Percentiles rank a stretch among this genome's conserved stretches.
These are phyloP conservation scores for Pythium coloratum DNA, from an alignment of 352 stramenopile genomes.

Conservation along the genomic window DNA sequence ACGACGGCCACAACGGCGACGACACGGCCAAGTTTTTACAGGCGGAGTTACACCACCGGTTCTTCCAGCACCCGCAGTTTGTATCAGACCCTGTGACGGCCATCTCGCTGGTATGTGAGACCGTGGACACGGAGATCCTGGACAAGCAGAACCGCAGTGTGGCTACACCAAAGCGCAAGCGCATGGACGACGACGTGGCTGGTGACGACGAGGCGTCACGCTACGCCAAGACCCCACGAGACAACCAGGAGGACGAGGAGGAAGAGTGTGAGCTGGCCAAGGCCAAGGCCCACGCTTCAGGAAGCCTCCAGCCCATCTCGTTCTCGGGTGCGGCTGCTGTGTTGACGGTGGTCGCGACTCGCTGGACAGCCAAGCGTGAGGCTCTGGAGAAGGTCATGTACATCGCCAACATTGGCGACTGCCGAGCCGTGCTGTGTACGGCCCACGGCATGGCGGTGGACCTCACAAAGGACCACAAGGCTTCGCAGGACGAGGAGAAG, in stretches of 20 bases:
- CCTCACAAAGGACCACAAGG: slow-evolving; percentile 89
- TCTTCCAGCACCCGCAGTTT: slow-evolving; percentile 65
- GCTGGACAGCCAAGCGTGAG: slow-evolving; percentile 14
- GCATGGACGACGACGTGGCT: slow-evolving; percentile 31
- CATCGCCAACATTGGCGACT: slow-evolving; percentile 90
- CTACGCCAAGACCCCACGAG: background rate
- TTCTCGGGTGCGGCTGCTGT: slow-evolving; percentile 81
- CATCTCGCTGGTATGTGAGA: slow-evolving; percentile 59
- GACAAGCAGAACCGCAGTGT: slow-evolving; percentile 74
- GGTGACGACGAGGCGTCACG: slow-evolving; percentile 17
- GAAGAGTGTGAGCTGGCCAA: slow-evolving; percentile 36
- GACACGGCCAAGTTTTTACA: slow-evolving; percentile 78
- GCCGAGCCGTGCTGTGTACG: slow-evolving; percentile 84
- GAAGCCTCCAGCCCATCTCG: slow-evolving; percentile 69
- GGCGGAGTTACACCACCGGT: slow-evolving; percentile 74
- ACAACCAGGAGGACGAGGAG: slow-evolving; percentile 14
- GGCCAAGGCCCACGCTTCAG: slow-evolving; percentile 39
- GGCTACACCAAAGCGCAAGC: slow-evolving; percentile 57
- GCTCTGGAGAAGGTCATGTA: slow-evolving; percentile 60
- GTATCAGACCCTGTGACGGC: slow-evolving; percentile 44
- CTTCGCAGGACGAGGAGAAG: slow-evolving; percentile 72
- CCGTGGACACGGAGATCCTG: slow-evolving; percentile 74
- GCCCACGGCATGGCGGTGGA: slow-evolving; percentile 70
- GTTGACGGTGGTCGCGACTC: slow-evolving; percentile 46
- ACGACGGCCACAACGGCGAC: slow-evolving; percentile 88